A percentile compares a stretch with the other conserved stretches of the same genome.
Conservation (phyloP, 352 stramenopile species). For the Pythium oligandrum region DNA sequence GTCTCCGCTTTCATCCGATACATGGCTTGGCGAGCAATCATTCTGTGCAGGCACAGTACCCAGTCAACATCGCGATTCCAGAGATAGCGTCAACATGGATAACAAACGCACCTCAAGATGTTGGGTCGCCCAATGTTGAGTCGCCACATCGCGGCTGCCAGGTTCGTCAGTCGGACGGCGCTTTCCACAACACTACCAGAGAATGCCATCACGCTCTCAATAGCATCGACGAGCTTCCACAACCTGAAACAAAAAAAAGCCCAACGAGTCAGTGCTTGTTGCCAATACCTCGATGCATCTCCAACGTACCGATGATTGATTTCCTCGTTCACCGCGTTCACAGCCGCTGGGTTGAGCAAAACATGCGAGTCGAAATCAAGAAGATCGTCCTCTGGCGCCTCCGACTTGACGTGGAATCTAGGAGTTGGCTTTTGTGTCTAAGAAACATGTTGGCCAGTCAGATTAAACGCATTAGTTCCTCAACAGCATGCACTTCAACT, state of each 20-base stretch:
- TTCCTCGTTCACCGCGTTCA: conserved; percentile 11
- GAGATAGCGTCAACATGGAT: neutral
- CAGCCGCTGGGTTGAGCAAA: conserved; percentile 24
- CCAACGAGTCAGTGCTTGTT: neutral
- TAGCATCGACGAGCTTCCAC: conserved; percentile 61
- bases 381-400: conserved; percentile 63
- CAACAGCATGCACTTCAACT: neutral
- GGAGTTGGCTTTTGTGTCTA: conserved; percentile 2
- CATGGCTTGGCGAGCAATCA: conserved; percentile 39
- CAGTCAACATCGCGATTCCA: too few relatives aligned
- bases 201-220: conserved; percentile 68
- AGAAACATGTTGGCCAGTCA: neutral
- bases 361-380: conserved; percentile 41
- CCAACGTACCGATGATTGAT: conserved; percentile 33
- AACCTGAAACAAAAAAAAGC: conserved; percentile 23
- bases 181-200: conserved; percentile 45
- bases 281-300: neutral
- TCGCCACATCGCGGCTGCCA: conserved; percentile 43
- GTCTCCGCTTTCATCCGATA: conserved; percentile 28
- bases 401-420: conserved; percentile 30
- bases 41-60: conserved; percentile 14
- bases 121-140: conserved; percentile 48
- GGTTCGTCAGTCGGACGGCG: conserved; percentile 30
- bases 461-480: neutral
- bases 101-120: conserved; percentile 49